Evolutionary conservation across 768 basidiomycete genomes (phyloP), one percentile per base, ranked within the genome.

Genomic region (Boletus tomentosulus): DNA sequence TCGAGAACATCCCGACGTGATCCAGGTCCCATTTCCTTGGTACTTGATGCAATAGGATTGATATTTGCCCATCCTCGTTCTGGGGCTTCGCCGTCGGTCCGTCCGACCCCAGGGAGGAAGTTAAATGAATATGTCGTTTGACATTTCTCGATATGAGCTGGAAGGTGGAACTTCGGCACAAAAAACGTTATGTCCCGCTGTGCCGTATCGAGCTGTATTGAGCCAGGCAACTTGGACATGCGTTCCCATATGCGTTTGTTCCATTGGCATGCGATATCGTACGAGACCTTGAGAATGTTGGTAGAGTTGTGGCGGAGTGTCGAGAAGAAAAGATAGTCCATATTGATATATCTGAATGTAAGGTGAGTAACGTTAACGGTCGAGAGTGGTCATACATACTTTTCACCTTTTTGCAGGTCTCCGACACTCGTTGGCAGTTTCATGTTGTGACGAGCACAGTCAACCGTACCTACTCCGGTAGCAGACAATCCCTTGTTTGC

Each of bases 131-230:
- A 74, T 9, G 22, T 24, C 9, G 43, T 45, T 28, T 51, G 67
- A 50, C 73, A 74, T 4, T 48, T n/a, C 0, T 59, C 31, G 0
- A 60, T 64, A 52, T 77, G 76, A 0, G 59, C 69, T 11, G 65
- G 60, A 25, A 75, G 57, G 28, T 78, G 76, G 54, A 72, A 74
- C 38, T 69, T 68, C 0, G 74, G 76, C 11, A 77, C 58, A 13
- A 67, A 51, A 46, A 54, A 68, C 3, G 8, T 38, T 6, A 37
- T 37, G 33, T 37, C 35, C 35, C 16, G 2, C 16, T n/a, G 35
- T 6, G 16, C 35, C 7, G 13, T 16, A n/a, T 16, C 16, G 12
- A 37, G 33, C 11, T 34, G 33, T 16, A 37, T 16, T 4, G 16
- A n/a, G 35, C 3, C 3, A 7, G 16, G 35, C 13, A 37, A 11